Evolutionary conservation across 1,284 basidiomycete genomes (phyloP).

Genomic region (Wolfiporia cocos): DNA sequence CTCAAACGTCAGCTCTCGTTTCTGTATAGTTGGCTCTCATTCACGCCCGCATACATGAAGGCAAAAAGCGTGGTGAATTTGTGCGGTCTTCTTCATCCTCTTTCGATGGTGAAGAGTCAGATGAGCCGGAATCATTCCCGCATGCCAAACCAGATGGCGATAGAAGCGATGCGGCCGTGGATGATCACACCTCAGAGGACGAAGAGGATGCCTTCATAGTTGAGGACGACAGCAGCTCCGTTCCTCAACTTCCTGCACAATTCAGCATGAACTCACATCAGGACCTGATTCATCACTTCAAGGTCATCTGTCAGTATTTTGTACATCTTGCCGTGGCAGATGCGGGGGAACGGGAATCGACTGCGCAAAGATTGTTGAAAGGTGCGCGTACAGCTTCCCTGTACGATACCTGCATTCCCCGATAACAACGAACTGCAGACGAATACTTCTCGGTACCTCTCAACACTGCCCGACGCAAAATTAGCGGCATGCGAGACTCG

Average conservation of each 20-base stretch:
- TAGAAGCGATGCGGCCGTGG: constrained; percentile 22
- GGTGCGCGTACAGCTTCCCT: constrained; percentile 37
- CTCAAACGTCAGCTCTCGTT: constrained; percentile 46
- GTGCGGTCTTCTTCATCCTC: constrained; percentile 29
- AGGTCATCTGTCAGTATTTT: constrained; percentile 81
- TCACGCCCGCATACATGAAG: constrained; percentile 21
- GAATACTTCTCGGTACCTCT: constrained; percentile 71
- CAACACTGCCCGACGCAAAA: constrained; percentile 53
- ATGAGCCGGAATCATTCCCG: constrained; percentile 30
- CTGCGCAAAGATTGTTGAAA: constrained; percentile 47
- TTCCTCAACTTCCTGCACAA: constrained; percentile 52
- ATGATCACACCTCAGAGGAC: constrained; percentile 31
- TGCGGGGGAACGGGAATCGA: constrained; percentile 41
- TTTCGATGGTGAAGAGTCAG: constrained; percentile 30
- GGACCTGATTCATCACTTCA: constrained; percentile 72
- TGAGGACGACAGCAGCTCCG: constrained; percentile 53
- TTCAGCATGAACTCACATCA: constrained; percentile 78
- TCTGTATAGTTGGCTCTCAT: not conserved
- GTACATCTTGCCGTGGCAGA: constrained; percentile 70
- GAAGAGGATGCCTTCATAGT: constrained; percentile 53
- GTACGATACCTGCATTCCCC: no score
- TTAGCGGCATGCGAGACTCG: constrained; percentile 63
- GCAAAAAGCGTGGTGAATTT: constrained; percentile 41
- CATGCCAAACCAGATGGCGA: constrained; percentile 35
- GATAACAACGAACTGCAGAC: no score